Conservation (phyloP, 75 land plant genomes). For the Picea glauca region DNA sequence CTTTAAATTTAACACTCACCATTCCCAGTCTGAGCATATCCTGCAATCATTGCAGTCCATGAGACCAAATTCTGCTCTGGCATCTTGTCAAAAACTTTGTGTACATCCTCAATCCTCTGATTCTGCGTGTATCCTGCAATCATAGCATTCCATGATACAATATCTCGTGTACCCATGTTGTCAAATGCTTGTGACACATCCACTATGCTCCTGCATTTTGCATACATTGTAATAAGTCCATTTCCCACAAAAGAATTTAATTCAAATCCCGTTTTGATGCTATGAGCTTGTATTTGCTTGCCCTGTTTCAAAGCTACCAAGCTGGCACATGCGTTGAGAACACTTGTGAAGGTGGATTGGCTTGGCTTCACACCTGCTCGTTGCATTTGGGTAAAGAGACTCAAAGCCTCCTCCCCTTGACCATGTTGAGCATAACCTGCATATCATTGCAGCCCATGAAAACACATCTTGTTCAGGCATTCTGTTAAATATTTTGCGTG, state of each 20-base stretch:
- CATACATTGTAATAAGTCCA: conserved; percentile 47
- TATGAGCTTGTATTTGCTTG: conserved; percentile 32
- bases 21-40: conserved; percentile 46
- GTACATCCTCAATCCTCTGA: conserved; percentile 25
- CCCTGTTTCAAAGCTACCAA: conserved; percentile 22
- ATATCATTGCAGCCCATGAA: conserved; percentile 51
- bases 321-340: conserved; percentile 42
- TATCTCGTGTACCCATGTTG: conserved; percentile 26
- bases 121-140: conserved; percentile 41
- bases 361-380: conserved; percentile 35
- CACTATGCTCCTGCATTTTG: conserved; percentile 25
- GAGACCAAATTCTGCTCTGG: conserved; percentile 43
- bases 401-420: conserved; percentile 26
- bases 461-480: conserved; percentile 46
- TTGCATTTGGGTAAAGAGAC: conserved; percentile 31
- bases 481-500: conserved; percentile 27
- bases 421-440: conserved; percentile 25
- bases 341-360: conserved; percentile 45
- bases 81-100: conserved; percentile 35
- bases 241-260: conserved; percentile 40
- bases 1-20: background rate
- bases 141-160: conserved; percentile 48
- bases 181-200: conserved; percentile 31
- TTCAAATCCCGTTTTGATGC: conserved; percentile 50
- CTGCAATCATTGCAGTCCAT: conserved; percentile 64